Percentiles rank a stretch among this genome's conserved stretches.
Evolutionary conservation across 495 filamentous ascomycete species (phyloP).

Genomic region (Annulohypoxylon moriforme): DNA sequence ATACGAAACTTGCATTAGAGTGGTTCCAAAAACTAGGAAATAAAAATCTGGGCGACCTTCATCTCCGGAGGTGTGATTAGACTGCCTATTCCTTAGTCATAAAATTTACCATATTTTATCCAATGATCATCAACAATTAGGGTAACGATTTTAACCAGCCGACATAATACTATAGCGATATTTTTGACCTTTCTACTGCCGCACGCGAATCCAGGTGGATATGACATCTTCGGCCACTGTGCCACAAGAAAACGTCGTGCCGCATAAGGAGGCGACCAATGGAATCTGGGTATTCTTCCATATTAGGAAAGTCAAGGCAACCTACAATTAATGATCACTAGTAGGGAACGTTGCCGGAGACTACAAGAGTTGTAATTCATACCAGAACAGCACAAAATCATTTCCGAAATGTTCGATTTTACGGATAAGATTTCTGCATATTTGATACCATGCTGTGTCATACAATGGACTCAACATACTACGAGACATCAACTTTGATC

Average conservation of each 20-base stretch:
- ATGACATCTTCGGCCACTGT: background rate
- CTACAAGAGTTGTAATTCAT: background rate
- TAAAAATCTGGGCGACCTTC: background rate
- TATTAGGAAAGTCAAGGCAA: background rate
- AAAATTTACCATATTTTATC: background rate
- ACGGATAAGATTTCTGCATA: too few species aligned
- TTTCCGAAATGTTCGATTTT: background rate
- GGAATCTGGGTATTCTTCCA: background rate
- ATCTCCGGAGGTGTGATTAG: background rate
- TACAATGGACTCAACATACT: background rate
- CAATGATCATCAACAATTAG: background rate
- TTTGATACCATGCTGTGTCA: too few species aligned
- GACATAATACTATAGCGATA: background rate
- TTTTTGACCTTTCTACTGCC: background rate
- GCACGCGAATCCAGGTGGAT: background rate
- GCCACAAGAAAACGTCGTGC: background rate
- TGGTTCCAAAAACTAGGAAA: background rate
- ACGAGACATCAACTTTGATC: conserved; percentile 36
- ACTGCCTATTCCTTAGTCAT: background rate
- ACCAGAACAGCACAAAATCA: too few species aligned
- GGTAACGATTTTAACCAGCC: background rate
- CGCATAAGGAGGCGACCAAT: background rate
- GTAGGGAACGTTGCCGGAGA: background rate
- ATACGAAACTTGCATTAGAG: background rate
- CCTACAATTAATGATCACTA: background rate